phyloP scores from a whole-genome alignment of 257 asterid species.

The Nicotiana undulata region DNA sequence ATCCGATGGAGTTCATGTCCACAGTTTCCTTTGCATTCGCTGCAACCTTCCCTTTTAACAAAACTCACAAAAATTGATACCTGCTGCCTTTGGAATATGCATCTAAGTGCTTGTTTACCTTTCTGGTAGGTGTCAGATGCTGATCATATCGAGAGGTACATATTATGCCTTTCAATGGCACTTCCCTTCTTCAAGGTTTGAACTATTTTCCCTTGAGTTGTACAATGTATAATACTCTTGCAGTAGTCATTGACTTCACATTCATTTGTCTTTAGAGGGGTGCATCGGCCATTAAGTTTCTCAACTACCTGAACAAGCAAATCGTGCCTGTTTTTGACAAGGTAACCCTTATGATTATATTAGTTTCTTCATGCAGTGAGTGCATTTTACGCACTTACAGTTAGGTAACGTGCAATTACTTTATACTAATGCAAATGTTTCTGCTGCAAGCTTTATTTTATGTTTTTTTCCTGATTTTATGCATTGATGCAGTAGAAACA shows the following conservation, averaged over 20 bases:
- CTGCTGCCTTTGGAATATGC: not conserved
- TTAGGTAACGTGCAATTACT: not conserved
- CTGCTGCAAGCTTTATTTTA: not conserved
- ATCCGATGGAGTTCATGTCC: not conserved
- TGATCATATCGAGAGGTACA: slow-evolving; percentile 71
- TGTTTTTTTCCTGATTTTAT: not conserved
- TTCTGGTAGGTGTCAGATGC: slow-evolving; percentile 67
- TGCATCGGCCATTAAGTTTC: slow-evolving; percentile 80
- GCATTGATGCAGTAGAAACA: not conserved
- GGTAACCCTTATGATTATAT: slow-evolving; percentile 31
- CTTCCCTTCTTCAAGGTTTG: slow-evolving; percentile 71
- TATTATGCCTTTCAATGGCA: slow-evolving; percentile 73
- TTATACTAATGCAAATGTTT: not conserved
- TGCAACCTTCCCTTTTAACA: not conserved
- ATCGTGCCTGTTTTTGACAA: slow-evolving; percentile 85
- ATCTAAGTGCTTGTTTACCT: slow-evolving; percentile 8
- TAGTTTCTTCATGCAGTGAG: not conserved
- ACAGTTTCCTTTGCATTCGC: not conserved
- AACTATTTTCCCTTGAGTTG: not conserved
- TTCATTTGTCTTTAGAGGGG: slow-evolving; percentile 60
- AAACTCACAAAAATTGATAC: not conserved
- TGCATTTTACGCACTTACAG: not conserved
- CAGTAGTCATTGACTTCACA: slow-evolving; percentile 4
- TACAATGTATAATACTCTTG: slow-evolving; percentile 1
- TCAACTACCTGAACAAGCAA: slow-evolving; percentile 71